Conservation (phyloP, 257 asterid genomes). For the Buddleja alternifolia region DNA sequence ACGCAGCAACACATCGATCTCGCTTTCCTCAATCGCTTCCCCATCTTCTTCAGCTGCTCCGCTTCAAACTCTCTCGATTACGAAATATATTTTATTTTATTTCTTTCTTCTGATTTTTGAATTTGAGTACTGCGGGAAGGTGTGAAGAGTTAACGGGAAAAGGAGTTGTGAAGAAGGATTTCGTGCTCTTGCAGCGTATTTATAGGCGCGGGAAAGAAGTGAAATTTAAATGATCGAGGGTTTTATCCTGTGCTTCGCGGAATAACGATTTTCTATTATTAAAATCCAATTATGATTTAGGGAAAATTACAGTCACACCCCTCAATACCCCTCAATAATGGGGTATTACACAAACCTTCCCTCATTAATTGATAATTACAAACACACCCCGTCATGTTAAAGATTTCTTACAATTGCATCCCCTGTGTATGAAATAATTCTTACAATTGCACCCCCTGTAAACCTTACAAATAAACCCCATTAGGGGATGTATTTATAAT, state of each 20-base stretch:
- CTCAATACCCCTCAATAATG: no score
- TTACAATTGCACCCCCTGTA: no score
- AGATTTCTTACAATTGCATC: no score
- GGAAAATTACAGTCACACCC: no score
- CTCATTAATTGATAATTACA: no score
- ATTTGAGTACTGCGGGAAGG: conserved; percentile 29
- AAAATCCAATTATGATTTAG: no score
- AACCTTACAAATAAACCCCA: no score
- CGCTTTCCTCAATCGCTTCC: conserved; percentile 79
- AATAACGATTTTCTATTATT: background rate
- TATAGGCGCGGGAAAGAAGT: conserved; percentile 43
- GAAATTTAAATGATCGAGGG: conserved; percentile 37
- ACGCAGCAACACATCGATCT: conserved; percentile 75
- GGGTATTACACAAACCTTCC: no score
- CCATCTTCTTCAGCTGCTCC: conserved; percentile 49
- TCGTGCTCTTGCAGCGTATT: conserved; percentile 27
- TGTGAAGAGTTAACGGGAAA: conserved; percentile 32
- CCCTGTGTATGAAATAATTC: no score
- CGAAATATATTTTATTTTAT: background rate
- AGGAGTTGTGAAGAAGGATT: conserved; percentile 8
- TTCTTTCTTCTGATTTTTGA: no score
- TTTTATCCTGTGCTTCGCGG: background rate
- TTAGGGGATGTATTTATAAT: no score
- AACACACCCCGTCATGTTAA: no score
- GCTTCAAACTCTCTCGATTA: background rate